Conservation (phyloP, 2,329 filamentous ascomycete genomes). For the Aspergillaceae sp. region DNA sequence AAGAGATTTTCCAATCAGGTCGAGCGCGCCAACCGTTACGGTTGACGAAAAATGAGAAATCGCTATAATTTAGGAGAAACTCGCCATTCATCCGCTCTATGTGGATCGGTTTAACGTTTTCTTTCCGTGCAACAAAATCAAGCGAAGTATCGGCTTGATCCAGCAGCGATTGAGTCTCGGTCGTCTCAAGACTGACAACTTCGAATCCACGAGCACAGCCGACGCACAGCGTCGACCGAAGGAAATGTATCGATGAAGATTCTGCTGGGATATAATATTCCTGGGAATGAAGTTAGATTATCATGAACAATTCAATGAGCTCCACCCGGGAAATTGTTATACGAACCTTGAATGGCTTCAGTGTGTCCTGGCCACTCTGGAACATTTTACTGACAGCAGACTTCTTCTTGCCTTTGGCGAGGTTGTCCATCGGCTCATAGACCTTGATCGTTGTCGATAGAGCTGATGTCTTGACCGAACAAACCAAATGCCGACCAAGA, state of each 20-base stretch:
- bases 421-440: conserved; percentile 93
- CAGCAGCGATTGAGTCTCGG: conserved; percentile 94
- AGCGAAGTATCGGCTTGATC: conserved; percentile 97
- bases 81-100: conserved; percentile 96
- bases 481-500: conserved; percentile 85
- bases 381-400: conserved; percentile 95
- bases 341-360: conserved; percentile 78
- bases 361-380: conserved; percentile 81
- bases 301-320: neutral
- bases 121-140: conserved; percentile 90
- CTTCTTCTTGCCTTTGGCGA: conserved; percentile 90
- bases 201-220: conserved; percentile 94
- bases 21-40: conserved; percentile 94
- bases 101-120: conserved; percentile 89
- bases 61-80: conserved; percentile 94
- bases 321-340: neutral
- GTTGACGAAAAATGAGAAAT: conserved; percentile 99
- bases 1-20: conserved; percentile 94
- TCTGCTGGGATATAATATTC: conserved; percentile 99
- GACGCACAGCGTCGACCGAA: conserved; percentile 92
- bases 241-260: conserved; percentile 95
- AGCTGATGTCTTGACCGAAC: conserved; percentile 89
- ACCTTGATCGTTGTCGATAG: conserved; percentile 96
- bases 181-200: conserved; percentile 89
- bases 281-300: conserved; percentile 29